Evolutionary conservation across 1,139 yeast genomes (phyloP), one percentile per base, ranked within the genome.

Genomic region (Suhomyces anneliseae): DNA sequence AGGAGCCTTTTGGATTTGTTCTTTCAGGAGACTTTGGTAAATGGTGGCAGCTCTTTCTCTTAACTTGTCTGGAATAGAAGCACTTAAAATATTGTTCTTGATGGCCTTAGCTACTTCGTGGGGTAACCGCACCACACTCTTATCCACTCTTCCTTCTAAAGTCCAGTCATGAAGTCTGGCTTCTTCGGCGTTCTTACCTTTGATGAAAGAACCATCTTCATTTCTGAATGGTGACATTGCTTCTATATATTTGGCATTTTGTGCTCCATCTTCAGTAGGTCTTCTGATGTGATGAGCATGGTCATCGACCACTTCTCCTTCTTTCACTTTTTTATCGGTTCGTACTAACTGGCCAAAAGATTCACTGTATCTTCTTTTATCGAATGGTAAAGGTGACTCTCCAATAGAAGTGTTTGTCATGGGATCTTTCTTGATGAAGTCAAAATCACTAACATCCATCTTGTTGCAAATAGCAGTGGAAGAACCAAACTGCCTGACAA

Each of bases 11-110:
- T 83, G 86, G 4, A 85, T 61, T 47, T 79, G 81, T 3, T 72
- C 72, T 42, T 79, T 75, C 38, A 70, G 71, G 44, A 85, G 54
- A 29, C 73, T 67, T 44, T 81, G 76, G 58, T 70, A 83, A 42
- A 80, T 71, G 46, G 65, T 71, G 27, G 82, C 85, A 3, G 79
- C 85, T 34, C 79, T 71, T 44, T 77, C 75, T 51, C 87, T 72
- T 42, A 87, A 64, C 45, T 76, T 70, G 52, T 74, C 81, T 0
- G 92, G 90, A 8, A 73, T 64, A 34, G 81, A 74, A 27, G 72
- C 61, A 11, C 79, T 70, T 42, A 85, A 59, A 46, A 87, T 82
- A 55, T 85, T 78, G 53, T 85, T 78, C 49, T 80, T 75, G 36
- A 87, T 85, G 1, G 78, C 75, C 39, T 75, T 70, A 3, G 87